These are phyloP conservation scores for Phytophthora hibernalis DNA, from an alignment of 352 stramenopile species.

Conservation along the genomic window DNA sequence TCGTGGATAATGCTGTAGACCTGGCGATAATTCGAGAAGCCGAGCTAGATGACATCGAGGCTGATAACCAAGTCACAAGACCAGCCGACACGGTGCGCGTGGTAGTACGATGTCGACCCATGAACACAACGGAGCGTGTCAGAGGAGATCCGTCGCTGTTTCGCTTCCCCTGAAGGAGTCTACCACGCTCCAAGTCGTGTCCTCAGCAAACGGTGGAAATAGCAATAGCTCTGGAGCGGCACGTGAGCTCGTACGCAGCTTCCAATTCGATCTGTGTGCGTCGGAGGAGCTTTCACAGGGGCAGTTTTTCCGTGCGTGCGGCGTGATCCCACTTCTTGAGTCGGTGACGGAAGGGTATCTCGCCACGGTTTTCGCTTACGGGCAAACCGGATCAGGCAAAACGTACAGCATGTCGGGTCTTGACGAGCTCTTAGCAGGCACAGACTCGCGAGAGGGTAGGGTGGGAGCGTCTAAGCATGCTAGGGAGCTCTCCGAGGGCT, in stretches of 20 bases:
- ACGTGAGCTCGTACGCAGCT: constrained; percentile 77
- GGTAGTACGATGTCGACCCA: constrained; percentile 67
- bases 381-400: constrained; percentile 73
- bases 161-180: constrained; percentile 54
- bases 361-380: constrained; percentile 74
- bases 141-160: constrained; percentile 62
- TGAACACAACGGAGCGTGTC: constrained; percentile 58
- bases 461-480: constrained; percentile 1
- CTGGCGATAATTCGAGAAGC: constrained; percentile 12
- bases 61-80: neutral
- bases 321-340: constrained; percentile 65
- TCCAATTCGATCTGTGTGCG: constrained; percentile 80
- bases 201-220: constrained; percentile 34
- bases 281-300: constrained; percentile 64
- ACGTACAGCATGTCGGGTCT: constrained; percentile 85
- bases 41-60: neutral
- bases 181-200: constrained; percentile 66
- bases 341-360: constrained; percentile 77
- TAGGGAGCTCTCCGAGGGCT: constrained; percentile 68
- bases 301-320: constrained; percentile 71
- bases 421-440: constrained; percentile 60
- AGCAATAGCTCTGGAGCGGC: constrained; percentile 10
- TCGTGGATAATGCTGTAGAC: constrained; percentile 5
- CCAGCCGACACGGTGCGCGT: constrained; percentile 56
- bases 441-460: constrained; percentile 25